Conservation (phyloP, 345 rosid species). For the Heritiera littoralis region DNA sequence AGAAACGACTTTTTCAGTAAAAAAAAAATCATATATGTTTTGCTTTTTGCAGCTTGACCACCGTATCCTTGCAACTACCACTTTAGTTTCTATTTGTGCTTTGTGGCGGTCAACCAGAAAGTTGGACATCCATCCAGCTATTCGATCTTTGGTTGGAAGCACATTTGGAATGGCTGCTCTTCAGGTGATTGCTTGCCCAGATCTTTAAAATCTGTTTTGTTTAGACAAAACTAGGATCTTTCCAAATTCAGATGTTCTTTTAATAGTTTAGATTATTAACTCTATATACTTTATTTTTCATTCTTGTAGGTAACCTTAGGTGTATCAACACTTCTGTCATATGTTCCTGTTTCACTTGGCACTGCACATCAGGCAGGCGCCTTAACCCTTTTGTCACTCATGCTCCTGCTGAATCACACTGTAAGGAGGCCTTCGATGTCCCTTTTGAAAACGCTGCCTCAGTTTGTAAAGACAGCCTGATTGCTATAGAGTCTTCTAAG, state of each 20-base stretch:
- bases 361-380: conserved; percentile 91
- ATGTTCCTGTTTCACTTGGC: conserved; percentile 85
- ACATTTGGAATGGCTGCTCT: conserved; percentile 77
- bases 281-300: background rate
- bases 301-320: conserved; percentile 44
- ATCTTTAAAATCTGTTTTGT: background rate
- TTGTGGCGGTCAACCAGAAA: conserved; percentile 81
- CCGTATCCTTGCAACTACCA: conserved; percentile 83
- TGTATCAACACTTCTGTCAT: conserved; percentile 70
- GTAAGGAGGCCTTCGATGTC: conserved; percentile 68
- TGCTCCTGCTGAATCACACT: conserved; percentile 78
- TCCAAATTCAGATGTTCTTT: background rate
- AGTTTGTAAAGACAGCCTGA: conserved; percentile 46
- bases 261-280: background rate
- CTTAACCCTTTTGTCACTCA: conserved; percentile 67
- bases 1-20: background rate
- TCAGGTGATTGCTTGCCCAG: conserved; percentile 47
- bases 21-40: background rate
- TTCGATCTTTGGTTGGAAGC: conserved; percentile 69
- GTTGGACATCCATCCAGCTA: conserved; percentile 87
- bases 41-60: conserved; percentile 64
- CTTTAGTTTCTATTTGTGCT: conserved; percentile 51
- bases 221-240: background rate
- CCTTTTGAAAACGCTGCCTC: conserved; percentile 81
- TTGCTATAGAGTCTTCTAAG: background rate